Conservation (phyloP, 768 basidiomycete genomes). For the Rhizopogon rudus region DNA sequence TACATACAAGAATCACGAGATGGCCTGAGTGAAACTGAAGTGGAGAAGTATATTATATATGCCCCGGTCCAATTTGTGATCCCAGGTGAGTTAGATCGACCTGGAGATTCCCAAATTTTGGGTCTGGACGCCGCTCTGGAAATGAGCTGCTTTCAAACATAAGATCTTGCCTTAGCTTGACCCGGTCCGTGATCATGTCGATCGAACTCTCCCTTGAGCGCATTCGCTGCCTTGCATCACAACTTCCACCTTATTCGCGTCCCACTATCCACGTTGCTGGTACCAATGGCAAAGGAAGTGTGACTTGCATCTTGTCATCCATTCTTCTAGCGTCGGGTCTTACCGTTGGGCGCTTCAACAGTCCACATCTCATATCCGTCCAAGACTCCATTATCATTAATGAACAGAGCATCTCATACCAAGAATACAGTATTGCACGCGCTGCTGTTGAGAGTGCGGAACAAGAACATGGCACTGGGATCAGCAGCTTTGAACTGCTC, state of each 20-base stretch:
- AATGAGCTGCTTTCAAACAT: too few species aligned
- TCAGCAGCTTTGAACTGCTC: slow-evolving; percentile 80
- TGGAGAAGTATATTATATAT: not conserved
- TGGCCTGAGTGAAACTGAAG: not conserved
- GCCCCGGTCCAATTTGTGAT: too few species aligned
- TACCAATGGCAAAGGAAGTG: slow-evolving; percentile 97
- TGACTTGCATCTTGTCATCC: slow-evolving; percentile 76
- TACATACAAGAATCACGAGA: not conserved
- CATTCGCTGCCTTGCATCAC: slow-evolving; percentile 43
- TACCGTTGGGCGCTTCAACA: slow-evolving; percentile 81
- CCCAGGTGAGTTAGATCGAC: too few species aligned
- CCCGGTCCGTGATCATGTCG: slow-evolving; percentile 36
- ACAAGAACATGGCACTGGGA: slow-evolving; percentile 35
- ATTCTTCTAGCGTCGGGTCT: slow-evolving; percentile 57
- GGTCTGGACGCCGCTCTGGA: too few species aligned
- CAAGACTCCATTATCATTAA: slow-evolving; percentile 75
- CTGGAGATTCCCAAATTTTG: too few species aligned
- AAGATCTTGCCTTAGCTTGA: too few species aligned
- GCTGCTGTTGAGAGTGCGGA: slow-evolving; percentile 46
- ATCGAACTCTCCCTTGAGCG: slow-evolving; percentile 68
- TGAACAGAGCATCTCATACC: slow-evolving; percentile 42
- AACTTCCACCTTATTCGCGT: slow-evolving; percentile 59
- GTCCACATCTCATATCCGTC: slow-evolving; percentile 80
- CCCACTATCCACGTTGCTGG: slow-evolving; percentile 92
- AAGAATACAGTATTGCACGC: slow-evolving; percentile 44